Conservation (phyloP, 2,329 filamentous ascomycete genomes). For the Hyphodiscus sp. region DNA sequence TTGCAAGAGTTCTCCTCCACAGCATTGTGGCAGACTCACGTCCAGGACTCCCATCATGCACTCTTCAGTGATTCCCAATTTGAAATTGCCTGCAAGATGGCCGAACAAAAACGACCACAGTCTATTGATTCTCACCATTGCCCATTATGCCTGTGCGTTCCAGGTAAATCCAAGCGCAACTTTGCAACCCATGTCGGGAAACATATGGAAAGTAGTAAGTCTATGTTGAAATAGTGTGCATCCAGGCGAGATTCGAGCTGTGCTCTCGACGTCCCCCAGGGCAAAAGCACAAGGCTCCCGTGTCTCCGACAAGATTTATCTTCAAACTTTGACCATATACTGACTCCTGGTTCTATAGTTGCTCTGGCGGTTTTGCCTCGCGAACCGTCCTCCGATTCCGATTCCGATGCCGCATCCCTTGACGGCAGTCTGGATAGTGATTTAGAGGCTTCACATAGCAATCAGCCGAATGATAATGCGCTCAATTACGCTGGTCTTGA, state of each 20-base stretch:
- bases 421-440: background rate
- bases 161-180: slow-evolving; percentile 3
- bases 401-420: background rate
- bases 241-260: too few relatives aligned
- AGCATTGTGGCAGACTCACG: background rate
- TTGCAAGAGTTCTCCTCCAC: background rate
- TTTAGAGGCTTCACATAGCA: background rate
- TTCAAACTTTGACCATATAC: too few relatives aligned
- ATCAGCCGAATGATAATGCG: slow-evolving; percentile 45
- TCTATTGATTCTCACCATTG: background rate
- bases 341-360: background rate
- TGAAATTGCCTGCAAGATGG: background rate
- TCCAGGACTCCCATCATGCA: background rate
- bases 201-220: slow-evolving; percentile 5
- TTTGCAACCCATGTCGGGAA: slow-evolving; percentile 9
- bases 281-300: too few relatives aligned
- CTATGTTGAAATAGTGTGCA: too few relatives aligned
- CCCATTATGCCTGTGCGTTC: slow-evolving; percentile 5
- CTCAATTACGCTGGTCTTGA: slow-evolving; percentile 62
- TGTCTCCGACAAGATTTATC: too few relatives aligned
- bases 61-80: background rate
- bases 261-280: too few relatives aligned
- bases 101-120: background rate
- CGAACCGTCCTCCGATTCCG: slow-evolving; percentile 4
- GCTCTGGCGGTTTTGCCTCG: slow-evolving; percentile 4